Conservation (phyloP, 768 basidiomycete species). For the Mycena maculata region DNA sequence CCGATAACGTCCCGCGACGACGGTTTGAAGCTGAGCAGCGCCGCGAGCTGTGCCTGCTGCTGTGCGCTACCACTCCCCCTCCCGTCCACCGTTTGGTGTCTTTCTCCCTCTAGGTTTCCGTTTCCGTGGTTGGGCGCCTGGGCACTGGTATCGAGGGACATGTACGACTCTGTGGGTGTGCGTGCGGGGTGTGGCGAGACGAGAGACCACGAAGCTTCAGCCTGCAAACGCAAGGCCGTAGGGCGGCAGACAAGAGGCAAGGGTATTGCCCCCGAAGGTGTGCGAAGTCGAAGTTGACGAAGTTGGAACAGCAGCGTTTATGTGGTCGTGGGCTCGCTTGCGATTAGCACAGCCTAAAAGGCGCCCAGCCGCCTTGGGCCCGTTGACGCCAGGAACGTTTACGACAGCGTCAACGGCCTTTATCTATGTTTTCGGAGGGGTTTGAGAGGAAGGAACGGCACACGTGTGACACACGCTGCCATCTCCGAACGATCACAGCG, state of each 20-base stretch:
- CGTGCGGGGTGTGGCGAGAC: background rate
- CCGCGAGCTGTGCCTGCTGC: slow-evolving; percentile 25
- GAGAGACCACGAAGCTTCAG: background rate
- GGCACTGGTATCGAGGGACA: slow-evolving; percentile 7
- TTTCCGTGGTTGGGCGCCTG: background rate
- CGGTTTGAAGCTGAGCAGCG: slow-evolving; percentile 32
- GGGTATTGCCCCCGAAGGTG: background rate
- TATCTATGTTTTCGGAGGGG: background rate
- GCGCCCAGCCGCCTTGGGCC: background rate
- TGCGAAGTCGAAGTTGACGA: background rate
- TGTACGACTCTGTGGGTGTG: background rate
- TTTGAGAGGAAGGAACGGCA: too few relatives aligned
- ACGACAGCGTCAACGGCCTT: background rate
- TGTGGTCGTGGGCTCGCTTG: background rate
- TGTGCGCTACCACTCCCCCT: background rate
- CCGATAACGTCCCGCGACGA: slow-evolving; percentile 33
- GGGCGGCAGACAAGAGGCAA: slow-evolving; percentile 1
- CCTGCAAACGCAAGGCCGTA: slow-evolving; percentile 12
- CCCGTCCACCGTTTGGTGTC: background rate
- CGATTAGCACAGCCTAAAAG: background rate
- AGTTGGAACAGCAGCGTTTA: background rate
- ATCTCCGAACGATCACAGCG: too few relatives aligned
- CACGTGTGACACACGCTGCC: too few relatives aligned
- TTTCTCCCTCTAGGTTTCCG: background rate
- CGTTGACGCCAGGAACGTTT: slow-evolving; percentile 5